Conservation (phyloP, 1,284 basidiomycete species). For the Boletus sp. region DNA sequence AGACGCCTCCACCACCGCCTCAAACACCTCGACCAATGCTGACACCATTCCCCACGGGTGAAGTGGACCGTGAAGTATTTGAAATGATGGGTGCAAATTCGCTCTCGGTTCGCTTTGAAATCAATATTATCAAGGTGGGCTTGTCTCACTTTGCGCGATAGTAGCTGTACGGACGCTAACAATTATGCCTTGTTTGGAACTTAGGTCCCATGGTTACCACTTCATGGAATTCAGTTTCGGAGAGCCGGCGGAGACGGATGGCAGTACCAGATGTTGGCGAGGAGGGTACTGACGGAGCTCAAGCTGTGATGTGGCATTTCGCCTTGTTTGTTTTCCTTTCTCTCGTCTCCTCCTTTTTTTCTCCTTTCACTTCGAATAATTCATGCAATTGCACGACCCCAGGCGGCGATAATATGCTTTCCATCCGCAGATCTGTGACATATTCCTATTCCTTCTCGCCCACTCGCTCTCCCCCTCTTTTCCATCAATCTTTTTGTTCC, state of each 20-base stretch:
- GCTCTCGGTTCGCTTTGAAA: slow-evolving; percentile 90
- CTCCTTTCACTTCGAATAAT: not conserved
- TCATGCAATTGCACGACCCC: slow-evolving; percentile 16
- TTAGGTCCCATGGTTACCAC: slow-evolving; percentile 90
- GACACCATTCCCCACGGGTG: slow-evolving; percentile 58
- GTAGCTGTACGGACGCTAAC: not conserved
- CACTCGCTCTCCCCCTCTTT: slow-evolving; percentile 5
- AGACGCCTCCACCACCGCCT: slow-evolving; percentile 10
- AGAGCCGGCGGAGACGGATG: slow-evolving; percentile 91
- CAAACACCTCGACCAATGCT: slow-evolving; percentile 40
- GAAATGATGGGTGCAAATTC: slow-evolving; percentile 75
- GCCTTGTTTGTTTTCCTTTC: not conserved
- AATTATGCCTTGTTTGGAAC: not conserved
- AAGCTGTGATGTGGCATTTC: slow-evolving; percentile 62
- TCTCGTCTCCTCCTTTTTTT: not conserved
- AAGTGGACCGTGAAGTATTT: slow-evolving; percentile 68
- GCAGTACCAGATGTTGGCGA: slow-evolving; percentile 98
- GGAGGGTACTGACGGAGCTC: slow-evolving; percentile 90
- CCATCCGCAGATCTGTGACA: slow-evolving; percentile 22
- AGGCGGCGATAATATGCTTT: slow-evolving; percentile 32
- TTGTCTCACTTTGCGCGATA: not conserved
- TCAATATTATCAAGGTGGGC: slow-evolving; percentile 91
- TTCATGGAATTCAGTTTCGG: slow-evolving; percentile 97
- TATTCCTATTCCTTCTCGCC: slow-evolving; percentile 8
- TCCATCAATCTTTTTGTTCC: not conserved